Evolutionary conservation across 176 grass and related monocot genomes (phyloP), one percentile per base, ranked within the genome.

Genomic region (Carex scoparia): DNA sequence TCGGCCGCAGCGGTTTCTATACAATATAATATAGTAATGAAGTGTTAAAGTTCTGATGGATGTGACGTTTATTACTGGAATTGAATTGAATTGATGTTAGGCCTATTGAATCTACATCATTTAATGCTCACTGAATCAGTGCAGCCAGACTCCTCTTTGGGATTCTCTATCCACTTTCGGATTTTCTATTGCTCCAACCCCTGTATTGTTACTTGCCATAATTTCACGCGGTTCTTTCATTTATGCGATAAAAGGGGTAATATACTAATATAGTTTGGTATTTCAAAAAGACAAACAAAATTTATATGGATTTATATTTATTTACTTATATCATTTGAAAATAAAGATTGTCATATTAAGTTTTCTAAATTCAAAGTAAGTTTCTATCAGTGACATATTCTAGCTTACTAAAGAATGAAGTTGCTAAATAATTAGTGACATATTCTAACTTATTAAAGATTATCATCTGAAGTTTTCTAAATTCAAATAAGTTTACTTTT

Each of bases 41-140:
- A 78, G 28, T 58, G 74, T 28, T 23, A 58, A 15, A 56, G 19
- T 78, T 76, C 4, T 18, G 53, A 58, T 49, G 18, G 76, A 82
- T 65, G 79, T 65, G 79, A 82, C 37, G 2, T 79, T 58, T 58
- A 65, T 82, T 81, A 82, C 79, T 65, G 60, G 18, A 61, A 81
- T 27, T 65, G 30, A 61, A 38, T 59, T 11, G 42, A 46, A 46
- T 46, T 46, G 54, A 37, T 27, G 31, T 81, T 42, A 81, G 18
- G 15, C 18, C 79, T 65, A 65, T 82, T 65, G 60, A 82, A 65
- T 82, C 60, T 51, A 46, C 79, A 63, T 82, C 79, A 82, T 82
- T 65, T 49, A 82, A 82, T 82, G 37, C 60, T 82, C 37, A 65
- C 60, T 65, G 79, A 42, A 82, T 82, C 79, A 82, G 79, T 82